Base-by-base conservation (phyloP, 352 stramenopile genomes). In the Phytophthora sp. region DNA sequence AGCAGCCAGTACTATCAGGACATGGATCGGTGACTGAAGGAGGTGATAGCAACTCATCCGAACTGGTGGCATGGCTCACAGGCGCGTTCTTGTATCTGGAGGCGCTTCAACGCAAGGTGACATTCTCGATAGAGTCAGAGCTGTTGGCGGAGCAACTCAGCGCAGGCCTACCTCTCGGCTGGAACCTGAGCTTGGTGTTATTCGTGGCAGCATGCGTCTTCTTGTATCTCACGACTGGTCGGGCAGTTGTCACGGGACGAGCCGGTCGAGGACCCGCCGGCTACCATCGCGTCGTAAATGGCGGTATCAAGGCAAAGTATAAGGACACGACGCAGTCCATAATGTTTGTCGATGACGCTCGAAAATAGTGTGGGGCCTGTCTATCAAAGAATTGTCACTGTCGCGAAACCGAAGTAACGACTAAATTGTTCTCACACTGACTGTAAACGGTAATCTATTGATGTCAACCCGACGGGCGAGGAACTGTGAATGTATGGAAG, bases 81-180 rank as follows among this genome's bases (percentile, higher is more conserved):
- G 84, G 84, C 4, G 63, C 81, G n/a, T 93, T 89, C 57, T 65
- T 91, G 58, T 85, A 87, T 39, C 41, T 90, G 11, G 79, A 93
- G 59, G 66, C 79, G 18, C 66, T 90, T 54, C 78, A 91, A 56
- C 74, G 80, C 56, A 80, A 77, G 29, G 65, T 80, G 27, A 79
- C 64, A 16, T 89, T 80, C 36, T 82, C 64, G 11, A 71, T 89
- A n/a, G 80, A 88, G 61, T 83, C 82, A 0, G 82, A 90, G 24
- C 38, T 87, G 15, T 69, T 93, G 35, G 82, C 80, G 0, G 80
- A 86, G 30, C 85, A 86, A 45, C 74, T 93, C 27, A 79, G 79
- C 45, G 85, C 86, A 33, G 85, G 85, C 9, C 44, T 93, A 23
- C 85, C 85, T 21, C 74, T 93, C 20, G 85, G 85, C 11, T 80